Base-by-base conservation (phyloP, 805 yeast genomes). In the Hanseniaspora taiwanica region DNA sequence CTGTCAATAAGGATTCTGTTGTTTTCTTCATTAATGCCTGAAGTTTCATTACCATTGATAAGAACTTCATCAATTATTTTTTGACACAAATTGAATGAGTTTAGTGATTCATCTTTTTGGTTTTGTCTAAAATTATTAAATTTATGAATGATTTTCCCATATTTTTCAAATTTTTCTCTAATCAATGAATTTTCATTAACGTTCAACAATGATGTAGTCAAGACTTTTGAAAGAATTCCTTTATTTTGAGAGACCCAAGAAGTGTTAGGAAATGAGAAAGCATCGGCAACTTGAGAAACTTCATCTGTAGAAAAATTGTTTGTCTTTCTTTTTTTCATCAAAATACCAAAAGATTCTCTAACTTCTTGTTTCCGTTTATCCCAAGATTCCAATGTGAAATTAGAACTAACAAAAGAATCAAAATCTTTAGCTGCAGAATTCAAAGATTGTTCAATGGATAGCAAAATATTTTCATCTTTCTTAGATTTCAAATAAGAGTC, bases 381-480 rank as follows among this genome's bases (percentile, higher is more conserved):
- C 96, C 97, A 91, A 8, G 39, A 23, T 57, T 87, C 95, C 37
- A 81, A 67, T 3, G 80, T 65, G 20, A 91, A 68, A 50, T 79
- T 82, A 45, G 76, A 74, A 49, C 70, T 76, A 44, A 89, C 76
- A 55, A 76, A 82, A 35, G 59, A 61, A 56, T 87, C 96, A 59
- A 89, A 91, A 53, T 86, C 96, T 42, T 69, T 69, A 3, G 93
- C 78, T 4, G 94, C 86, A 17, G 75, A 60, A 2, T 71, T 62
- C 44, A 87, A 68, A 0, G 86, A 71, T 49, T 78, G 85, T 54
- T 87, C 96, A 46, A 89, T 85, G 4, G 94, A 80, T 18, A 79
- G 68, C 35, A 86, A 60, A 27, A 86, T 78, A 54, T 75, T 84
- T 56, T 86, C 94, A 42, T 86, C 93, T 52, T 82, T 82, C 51